These are phyloP conservation scores for Mycena leptocephala DNA, from an alignment of 768 basidiomycete species.

Conservation along the genomic window DNA sequence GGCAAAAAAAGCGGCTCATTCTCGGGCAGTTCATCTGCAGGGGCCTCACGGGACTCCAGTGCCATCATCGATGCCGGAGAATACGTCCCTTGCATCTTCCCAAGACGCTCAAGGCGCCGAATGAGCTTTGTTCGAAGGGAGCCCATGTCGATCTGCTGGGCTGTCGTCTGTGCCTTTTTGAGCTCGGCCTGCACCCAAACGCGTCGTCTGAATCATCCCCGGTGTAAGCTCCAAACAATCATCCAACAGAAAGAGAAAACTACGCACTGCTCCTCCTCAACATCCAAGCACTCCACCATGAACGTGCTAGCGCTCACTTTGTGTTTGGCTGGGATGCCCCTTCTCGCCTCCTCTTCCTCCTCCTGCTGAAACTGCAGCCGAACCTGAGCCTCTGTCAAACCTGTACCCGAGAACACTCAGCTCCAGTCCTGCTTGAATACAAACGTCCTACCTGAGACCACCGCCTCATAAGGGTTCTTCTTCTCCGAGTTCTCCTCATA, in stretches of 20 bases:
- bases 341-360: background rate
- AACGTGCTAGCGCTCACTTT: background rate
- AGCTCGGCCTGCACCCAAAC: background rate
- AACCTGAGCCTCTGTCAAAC: background rate
- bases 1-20: background rate
- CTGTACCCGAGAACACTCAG: background rate
- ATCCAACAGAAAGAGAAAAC: background rate
- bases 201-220: background rate
- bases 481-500: background rate
- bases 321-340: background rate
- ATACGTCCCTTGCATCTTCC: background rate
- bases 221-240: too few species aligned
- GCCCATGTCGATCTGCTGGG: background rate
- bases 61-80: background rate
- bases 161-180: background rate
- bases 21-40: background rate
- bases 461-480: background rate
- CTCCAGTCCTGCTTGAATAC: background rate
- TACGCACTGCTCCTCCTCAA: conserved; percentile 2
- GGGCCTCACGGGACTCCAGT: background rate
- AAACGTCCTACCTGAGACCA: background rate
- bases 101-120: background rate
- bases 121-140: background rate
- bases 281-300: background rate
- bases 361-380: background rate